Conservation (phyloP, 164 flowering plant genomes). For the Nymphaea colorata region DNA sequence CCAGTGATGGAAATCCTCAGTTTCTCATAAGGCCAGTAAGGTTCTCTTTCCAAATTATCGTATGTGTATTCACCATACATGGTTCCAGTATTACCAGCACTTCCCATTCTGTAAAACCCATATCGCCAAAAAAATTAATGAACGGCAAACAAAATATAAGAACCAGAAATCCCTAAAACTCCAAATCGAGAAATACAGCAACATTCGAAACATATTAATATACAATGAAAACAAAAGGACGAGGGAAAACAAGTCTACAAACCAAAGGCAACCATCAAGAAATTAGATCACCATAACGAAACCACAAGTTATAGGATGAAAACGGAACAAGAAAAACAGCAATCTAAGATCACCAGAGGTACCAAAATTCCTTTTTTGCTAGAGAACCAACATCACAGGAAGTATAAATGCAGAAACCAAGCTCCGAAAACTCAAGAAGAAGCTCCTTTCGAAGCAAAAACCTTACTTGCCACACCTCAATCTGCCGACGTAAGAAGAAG, state of each 20-base stretch:
- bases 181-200: background rate
- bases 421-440: too few relatives aligned
- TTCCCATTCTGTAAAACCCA: conserved; percentile 57
- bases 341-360: too few relatives aligned
- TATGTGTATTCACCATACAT: conserved; percentile 78
- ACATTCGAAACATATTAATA: background rate
- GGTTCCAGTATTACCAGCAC: conserved; percentile 25
- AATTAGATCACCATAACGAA: too few relatives aligned
- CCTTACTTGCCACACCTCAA: too few relatives aligned
- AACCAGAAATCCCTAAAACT: background rate
- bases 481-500: too few relatives aligned
- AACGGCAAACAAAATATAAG: background rate
- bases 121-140: background rate
- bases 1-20: conserved; percentile 89
- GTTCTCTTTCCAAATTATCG: conserved; percentile 75
- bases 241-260: background rate
- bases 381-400: too few relatives aligned
- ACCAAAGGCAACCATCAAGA: background rate
- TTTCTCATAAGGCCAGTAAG: conserved; percentile 87
- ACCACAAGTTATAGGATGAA: too few relatives aligned
- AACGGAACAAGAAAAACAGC: too few relatives aligned
- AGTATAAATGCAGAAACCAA: too few relatives aligned
- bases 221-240: background rate
- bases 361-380: too few relatives aligned
- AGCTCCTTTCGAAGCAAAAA: too few relatives aligned